phyloP scores from a whole-genome alignment of 495 filamentous ascomycete genomes.

The Daldinia childiae region DNA sequence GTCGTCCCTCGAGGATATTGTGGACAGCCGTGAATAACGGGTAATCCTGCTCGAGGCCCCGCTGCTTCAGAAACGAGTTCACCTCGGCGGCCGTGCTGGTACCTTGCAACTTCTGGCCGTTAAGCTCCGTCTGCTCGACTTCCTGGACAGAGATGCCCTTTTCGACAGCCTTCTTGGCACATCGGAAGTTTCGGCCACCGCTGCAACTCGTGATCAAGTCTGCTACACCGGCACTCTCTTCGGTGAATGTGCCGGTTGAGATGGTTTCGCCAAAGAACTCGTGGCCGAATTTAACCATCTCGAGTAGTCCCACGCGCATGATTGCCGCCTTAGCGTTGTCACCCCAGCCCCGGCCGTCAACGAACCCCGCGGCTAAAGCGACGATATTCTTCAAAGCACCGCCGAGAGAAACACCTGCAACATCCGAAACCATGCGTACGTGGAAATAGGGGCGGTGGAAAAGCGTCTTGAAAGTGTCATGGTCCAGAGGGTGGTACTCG shows the following conservation, averaged over 20 bases:
- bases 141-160: slow-evolving; percentile 81
- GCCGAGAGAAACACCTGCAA: slow-evolving; percentile 93
- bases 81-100: slow-evolving; percentile 92
- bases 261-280: slow-evolving; percentile 88
- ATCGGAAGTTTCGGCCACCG: slow-evolving; percentile 91
- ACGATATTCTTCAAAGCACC: slow-evolving; percentile 98
- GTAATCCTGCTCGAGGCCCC: slow-evolving; percentile 81
- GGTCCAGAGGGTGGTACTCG: slow-evolving; percentile 84
- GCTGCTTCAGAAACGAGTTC: slow-evolving; percentile 81
- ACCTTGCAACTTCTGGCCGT: slow-evolving; percentile 97
- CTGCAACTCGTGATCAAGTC: slow-evolving; percentile 95
- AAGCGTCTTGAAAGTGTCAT: slow-evolving; percentile 77
- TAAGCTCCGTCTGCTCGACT: slow-evolving; percentile 88
- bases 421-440: slow-evolving; percentile 88
- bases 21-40: slow-evolving; percentile 91
- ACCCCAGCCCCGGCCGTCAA: slow-evolving; percentile 95
- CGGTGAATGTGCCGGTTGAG: slow-evolving; percentile 84
- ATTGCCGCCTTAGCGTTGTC: slow-evolving; percentile 97
- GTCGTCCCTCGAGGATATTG: slow-evolving; percentile 66
- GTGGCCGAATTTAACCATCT: slow-evolving; percentile 95
- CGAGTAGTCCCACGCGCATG: slow-evolving; percentile 92
- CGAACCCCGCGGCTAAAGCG: slow-evolving; percentile 92
- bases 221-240: slow-evolving; percentile 94
- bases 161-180: slow-evolving; percentile 88
- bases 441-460: slow-evolving; percentile 99